These are phyloP conservation scores for Stachybotrys elegans DNA, from an alignment of 2,329 filamentous ascomycete species.

Conservation along the genomic window DNA sequence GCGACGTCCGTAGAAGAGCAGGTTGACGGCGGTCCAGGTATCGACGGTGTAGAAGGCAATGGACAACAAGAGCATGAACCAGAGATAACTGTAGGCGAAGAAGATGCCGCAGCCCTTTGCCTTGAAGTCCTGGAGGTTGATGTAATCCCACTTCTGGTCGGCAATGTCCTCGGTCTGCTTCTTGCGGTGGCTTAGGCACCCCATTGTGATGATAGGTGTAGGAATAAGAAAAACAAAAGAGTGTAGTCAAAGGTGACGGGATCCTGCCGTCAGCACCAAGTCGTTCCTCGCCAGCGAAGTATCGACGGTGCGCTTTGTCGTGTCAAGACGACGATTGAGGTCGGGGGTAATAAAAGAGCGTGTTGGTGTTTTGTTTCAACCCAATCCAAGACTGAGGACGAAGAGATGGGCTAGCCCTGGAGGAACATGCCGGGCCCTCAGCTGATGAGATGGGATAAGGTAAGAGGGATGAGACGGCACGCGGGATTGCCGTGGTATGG, in stretches of 20 bases:
- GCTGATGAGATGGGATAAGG: too few species aligned
- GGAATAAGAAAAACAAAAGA: conserved; percentile 10
- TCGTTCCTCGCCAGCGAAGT: conserved; percentile 47
- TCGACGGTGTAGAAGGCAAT: conserved; percentile 84
- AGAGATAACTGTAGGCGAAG: conserved; percentile 81
- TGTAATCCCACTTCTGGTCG: conserved; percentile 94
- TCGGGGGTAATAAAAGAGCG: too few species aligned
- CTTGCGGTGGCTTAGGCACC: conserved; percentile 56
- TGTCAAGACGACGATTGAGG: too few species aligned
- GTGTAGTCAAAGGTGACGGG: conserved; percentile 14
- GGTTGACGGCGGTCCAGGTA: conserved; percentile 87
- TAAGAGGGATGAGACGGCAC: too few species aligned
- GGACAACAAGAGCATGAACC: conserved; percentile 72
- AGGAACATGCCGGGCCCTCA: too few species aligned
- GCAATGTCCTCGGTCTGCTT: conserved; percentile 63
- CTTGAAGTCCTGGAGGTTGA: conserved; percentile 74
- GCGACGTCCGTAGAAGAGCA: conserved; percentile 87
- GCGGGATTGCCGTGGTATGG: too few species aligned
- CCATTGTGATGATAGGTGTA: conserved; percentile 45
- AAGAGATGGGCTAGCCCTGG: not conserved
- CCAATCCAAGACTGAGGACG: not conserved
- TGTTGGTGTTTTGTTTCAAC: conserved; percentile 1
- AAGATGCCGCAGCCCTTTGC: conserved; percentile 70
- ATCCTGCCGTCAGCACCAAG: conserved; percentile 38
- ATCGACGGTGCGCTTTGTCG: conserved; percentile 28